Percentiles rank a stretch among this genome's conserved stretches.
Conservation (phyloP, 345 rosid species). For the Lepidium africanum region DNA sequence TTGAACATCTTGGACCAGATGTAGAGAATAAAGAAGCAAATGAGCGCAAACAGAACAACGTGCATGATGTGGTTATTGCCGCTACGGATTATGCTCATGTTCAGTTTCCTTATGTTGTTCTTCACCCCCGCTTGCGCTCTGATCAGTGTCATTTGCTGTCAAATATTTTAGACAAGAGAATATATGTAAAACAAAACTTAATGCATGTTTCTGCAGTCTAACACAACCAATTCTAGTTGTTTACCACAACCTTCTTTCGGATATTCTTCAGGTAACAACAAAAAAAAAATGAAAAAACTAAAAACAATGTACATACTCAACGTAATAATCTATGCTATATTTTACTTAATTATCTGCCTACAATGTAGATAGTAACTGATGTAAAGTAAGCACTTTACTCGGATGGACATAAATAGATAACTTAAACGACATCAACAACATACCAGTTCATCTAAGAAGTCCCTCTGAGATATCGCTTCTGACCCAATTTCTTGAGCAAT, state of each 20-base stretch:
- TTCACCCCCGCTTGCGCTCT: slow-evolving; percentile 93
- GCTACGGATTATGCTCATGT: slow-evolving; percentile 61
- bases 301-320: background rate
- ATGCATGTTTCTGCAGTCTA: background rate
- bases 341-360: background rate
- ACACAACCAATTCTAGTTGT: background rate
- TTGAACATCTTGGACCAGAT: slow-evolving; percentile 73
- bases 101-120: slow-evolving; percentile 86
- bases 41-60: slow-evolving; percentile 68
- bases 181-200: background rate
- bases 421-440: background rate
- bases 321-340: background rate
- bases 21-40: slow-evolving; percentile 65
- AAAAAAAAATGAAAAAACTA: background rate
- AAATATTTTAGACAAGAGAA: background rate
- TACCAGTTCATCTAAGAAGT: slow-evolving; percentile 79
- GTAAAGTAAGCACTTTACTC: background rate
- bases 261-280: no score
- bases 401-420: background rate
- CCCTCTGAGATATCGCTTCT: slow-evolving; percentile 75
- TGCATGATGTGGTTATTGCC: slow-evolving; percentile 77
- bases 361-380: background rate
- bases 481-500: slow-evolving; percentile 75
- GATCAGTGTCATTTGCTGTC: slow-evolving; percentile 76
- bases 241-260: background rate